Conservation (phyloP, 805 yeast genomes). For the Teunomyces cretensis region DNA sequence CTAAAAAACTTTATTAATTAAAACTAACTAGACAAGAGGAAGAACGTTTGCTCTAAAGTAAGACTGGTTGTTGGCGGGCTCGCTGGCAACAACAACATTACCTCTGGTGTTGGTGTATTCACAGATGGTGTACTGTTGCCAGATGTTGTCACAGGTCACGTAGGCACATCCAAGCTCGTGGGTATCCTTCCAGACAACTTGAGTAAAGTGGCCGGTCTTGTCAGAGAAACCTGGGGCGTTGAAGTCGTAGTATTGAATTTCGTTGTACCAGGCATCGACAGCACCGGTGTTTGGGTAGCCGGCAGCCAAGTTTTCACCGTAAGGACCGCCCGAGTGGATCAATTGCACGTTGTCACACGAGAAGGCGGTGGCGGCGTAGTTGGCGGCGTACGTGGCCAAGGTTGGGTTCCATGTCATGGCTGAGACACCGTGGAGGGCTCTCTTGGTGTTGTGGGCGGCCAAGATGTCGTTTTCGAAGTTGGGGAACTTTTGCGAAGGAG, state of each 20-base stretch:
- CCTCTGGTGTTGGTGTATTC: constrained; percentile 59
- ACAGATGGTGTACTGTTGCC: constrained; percentile 68
- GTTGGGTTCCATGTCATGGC: constrained; percentile 32
- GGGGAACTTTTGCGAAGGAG: constrained; percentile 7
- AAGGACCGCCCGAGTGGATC: constrained; percentile 62
- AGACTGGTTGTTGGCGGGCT: constrained; percentile 27
- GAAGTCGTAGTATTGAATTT: constrained; percentile 56
- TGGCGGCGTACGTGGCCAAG: constrained; percentile 33
- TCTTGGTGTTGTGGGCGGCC: constrained; percentile 34
- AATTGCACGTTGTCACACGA: constrained; percentile 60
- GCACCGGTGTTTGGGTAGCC: constrained; percentile 53
- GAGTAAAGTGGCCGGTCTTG: constrained; percentile 77
- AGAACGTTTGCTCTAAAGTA: constrained; percentile 47
- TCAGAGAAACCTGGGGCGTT: constrained; percentile 49
- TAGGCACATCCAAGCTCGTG: constrained; percentile 66
- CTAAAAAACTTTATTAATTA: too few relatives aligned
- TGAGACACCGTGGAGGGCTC: constrained; percentile 32
- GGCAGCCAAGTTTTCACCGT: constrained; percentile 78
- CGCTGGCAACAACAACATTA: constrained; percentile 42
- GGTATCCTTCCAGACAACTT: constrained; percentile 66
- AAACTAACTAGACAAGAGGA: constrained; percentile 18
- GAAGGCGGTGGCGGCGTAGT: constrained; percentile 51
- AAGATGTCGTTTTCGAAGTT: constrained; percentile 29
- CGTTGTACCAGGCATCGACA: constrained; percentile 75
- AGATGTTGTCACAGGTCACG: constrained; percentile 45